Percentiles rank a stretch among this genome's conserved stretches.
Evolutionary conservation across 2,329 filamentous ascomycete species (phyloP).

Genomic region (Ophiostoma ulmi): DNA sequence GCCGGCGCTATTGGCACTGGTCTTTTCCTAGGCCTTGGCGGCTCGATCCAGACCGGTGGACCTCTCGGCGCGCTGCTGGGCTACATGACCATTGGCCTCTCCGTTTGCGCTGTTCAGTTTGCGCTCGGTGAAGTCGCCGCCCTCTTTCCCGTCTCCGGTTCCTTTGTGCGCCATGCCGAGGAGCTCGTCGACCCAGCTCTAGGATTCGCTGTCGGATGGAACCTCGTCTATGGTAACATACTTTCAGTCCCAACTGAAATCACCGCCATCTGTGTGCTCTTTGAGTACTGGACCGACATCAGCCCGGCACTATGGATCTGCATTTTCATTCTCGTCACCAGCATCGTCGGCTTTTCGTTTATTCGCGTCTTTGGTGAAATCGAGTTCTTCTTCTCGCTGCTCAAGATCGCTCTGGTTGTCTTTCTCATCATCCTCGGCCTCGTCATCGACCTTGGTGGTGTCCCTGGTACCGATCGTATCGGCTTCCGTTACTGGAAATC

Average conservation of each 20-base stretch:
- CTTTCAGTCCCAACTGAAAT: conserved; percentile 48
- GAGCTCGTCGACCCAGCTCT: conserved; percentile 48
- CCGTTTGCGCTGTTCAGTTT: conserved; percentile 72
- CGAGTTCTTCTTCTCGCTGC: conserved; percentile 57
- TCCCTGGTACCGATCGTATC: conserved; percentile 44
- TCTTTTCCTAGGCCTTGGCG: conserved; percentile 64
- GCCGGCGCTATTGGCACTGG: conserved; percentile 61
- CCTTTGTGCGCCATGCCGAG: conserved; percentile 61
- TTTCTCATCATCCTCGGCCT: conserved; percentile 53
- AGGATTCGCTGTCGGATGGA: conserved; percentile 47
- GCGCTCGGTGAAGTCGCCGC: conserved; percentile 68
- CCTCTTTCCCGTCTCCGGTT: conserved; percentile 69
- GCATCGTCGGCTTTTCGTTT: conserved; percentile 49
- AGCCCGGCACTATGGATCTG: conserved; percentile 45
- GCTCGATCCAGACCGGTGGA: conserved; percentile 56
- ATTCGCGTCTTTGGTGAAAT: conserved; percentile 56
- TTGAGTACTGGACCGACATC: conserved; percentile 52
- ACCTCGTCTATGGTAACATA: conserved; percentile 47
- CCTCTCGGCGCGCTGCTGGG: conserved; percentile 63
- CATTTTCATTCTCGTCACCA: conserved; percentile 47
- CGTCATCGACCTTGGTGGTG: conserved; percentile 53
- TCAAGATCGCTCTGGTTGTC: conserved; percentile 56
- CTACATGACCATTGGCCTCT: conserved; percentile 63
- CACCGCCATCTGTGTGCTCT: conserved; percentile 55
- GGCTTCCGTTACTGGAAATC: conserved; percentile 49